phyloP scores from a whole-genome alignment of 2,329 filamentous ascomycete genomes.

The Apiospora saccharicola region DNA sequence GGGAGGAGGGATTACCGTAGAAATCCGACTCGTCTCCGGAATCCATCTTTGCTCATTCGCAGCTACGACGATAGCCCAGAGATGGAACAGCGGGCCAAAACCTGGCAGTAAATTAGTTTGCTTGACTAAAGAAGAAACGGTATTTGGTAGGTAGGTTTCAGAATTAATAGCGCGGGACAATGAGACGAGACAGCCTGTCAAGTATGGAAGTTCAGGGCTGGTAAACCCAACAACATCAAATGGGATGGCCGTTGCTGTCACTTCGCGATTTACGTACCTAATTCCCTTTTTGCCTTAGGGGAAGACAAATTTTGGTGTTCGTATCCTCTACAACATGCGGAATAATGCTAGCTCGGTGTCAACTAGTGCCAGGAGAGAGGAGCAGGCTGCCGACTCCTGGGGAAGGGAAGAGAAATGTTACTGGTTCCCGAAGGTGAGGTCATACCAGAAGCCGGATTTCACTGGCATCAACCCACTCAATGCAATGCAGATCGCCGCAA shows the following conservation, averaged over 20 bases:
- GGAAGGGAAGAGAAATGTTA: slow-evolving; percentile 6
- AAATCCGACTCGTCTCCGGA: slow-evolving; percentile 62
- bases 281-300: neutral
- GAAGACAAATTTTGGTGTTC: neutral
- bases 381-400: neutral
- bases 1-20: slow-evolving; percentile 52
- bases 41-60: slow-evolving; percentile 44
- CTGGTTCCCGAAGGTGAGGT: neutral
- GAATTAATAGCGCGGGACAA: neutral
- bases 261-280: neutral
- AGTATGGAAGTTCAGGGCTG: neutral
- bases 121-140: neutral
- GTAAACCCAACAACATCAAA: neutral
- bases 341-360: neutral
- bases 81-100: neutral
- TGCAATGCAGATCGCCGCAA: slow-evolving; percentile 12
- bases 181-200: neutral
- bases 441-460: slow-evolving; percentile 12
- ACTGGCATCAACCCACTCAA: neutral
- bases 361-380: slow-evolving; percentile 3
- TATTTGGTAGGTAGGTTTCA: neutral
- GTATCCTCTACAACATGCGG: neutral
- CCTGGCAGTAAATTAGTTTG: neutral
- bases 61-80: neutral
- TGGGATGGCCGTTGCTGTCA: neutral